phyloP scores from a whole-genome alignment of 148 eudicot species.

The Persicaria maculosa region DNA sequence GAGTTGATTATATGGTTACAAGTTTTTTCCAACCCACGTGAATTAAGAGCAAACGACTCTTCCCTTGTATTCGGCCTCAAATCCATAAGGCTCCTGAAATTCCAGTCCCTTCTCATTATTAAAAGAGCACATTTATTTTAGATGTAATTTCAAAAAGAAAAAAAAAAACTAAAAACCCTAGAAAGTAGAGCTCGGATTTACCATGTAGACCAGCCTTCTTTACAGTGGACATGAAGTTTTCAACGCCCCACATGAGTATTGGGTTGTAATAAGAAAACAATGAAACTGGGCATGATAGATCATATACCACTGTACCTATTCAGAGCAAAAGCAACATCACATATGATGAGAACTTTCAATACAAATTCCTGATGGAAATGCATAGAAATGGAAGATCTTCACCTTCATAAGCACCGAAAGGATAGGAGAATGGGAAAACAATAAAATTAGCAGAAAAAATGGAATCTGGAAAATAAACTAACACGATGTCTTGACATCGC shows the following conservation, averaged over 20 bases:
- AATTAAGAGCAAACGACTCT: too few species aligned
- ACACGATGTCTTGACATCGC: too few species aligned
- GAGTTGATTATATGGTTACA: too few species aligned
- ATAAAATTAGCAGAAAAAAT: too few species aligned
- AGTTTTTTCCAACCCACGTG: too few species aligned
- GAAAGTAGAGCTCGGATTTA: constrained; percentile 13
- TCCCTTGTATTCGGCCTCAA: too few species aligned
- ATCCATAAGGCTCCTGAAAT: too few species aligned
- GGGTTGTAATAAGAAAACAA: constrained; percentile 84
- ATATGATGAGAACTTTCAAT: neutral
- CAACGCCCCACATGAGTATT: constrained; percentile 79
- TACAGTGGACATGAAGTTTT: constrained; percentile 69
- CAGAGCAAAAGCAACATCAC: constrained; percentile 7
- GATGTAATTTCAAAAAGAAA: neutral
- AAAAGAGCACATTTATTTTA: too few species aligned
- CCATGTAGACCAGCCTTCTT: constrained; percentile 84
- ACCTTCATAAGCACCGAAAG: constrained; percentile 67
- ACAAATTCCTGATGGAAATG: neutral
- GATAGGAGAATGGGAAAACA: constrained; percentile 20
- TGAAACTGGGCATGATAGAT: constrained; percentile 78
- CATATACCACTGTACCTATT: constrained; percentile 54
- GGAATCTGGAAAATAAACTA: too few species aligned
- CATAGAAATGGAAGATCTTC: neutral
- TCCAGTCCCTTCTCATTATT: too few species aligned
- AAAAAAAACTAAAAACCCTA: constrained; percentile 8